A percentile compares a stretch with the other conserved stretches of the same genome.
phyloP scores from a whole-genome alignment of 2,329 filamentous ascomycete genomes.

The Hirsutella thompsonii region DNA sequence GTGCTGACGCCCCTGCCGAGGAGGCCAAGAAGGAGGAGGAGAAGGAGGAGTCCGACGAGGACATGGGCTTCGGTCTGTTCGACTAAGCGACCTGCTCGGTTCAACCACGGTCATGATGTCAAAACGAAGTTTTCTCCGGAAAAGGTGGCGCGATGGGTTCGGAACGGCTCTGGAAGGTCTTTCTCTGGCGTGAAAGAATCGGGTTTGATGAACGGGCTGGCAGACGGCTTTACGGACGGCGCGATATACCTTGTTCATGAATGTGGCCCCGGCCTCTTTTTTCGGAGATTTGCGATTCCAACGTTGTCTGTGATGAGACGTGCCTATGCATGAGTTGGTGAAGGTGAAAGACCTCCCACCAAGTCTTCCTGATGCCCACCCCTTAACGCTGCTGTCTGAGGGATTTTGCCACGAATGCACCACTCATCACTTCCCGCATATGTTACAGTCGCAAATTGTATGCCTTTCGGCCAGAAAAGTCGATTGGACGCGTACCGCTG shows the following conservation, averaged over 20 bases:
- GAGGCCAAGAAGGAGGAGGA: slow-evolving; percentile 58
- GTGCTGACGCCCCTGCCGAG: slow-evolving; percentile 48
- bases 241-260: slow-evolving; percentile 16
- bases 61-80: slow-evolving; percentile 68
- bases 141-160: slow-evolving; percentile 18
- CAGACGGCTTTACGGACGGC: slow-evolving; percentile 13
- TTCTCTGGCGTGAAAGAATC: slow-evolving; percentile 17
- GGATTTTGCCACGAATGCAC: too few species aligned
- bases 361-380: too few species aligned
- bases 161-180: slow-evolving; percentile 17
- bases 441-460: too few species aligned
- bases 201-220: slow-evolving; percentile 16
- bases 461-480: too few species aligned
- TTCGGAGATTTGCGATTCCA: slow-evolving; percentile 4
- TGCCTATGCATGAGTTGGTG: not conserved
- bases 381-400: too few species aligned
- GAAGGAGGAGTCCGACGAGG: slow-evolving; percentile 68
- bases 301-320: not conserved
- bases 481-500: too few species aligned
- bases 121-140: slow-evolving; percentile 15
- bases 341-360: not conserved
- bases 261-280: slow-evolving; percentile 16
- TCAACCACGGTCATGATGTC: slow-evolving; percentile 16
- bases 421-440: too few species aligned
- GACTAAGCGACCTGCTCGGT: slow-evolving; percentile 40